These are phyloP conservation scores for Carex littledalei DNA, from an alignment of 176 grass and related monocot genomes.

Conservation along the genomic window DNA sequence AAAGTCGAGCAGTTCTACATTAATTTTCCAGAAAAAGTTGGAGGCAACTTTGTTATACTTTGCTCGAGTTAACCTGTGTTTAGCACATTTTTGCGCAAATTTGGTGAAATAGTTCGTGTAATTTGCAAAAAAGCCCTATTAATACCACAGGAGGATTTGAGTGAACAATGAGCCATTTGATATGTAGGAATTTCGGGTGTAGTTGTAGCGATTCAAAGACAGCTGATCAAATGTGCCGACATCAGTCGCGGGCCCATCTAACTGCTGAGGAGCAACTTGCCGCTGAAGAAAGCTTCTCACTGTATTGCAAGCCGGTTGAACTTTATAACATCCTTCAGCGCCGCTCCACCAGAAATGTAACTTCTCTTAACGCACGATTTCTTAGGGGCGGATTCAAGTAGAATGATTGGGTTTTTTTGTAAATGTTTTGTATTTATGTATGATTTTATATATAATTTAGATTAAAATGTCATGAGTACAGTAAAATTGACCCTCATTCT, in stretches of 20 bases:
- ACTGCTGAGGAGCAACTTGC: constrained; percentile 63
- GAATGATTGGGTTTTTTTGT: no score
- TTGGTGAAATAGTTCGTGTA: not conserved
- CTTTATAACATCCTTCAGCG: constrained; percentile 57
- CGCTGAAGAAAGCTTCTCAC: constrained; percentile 51
- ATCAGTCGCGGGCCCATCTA: constrained; percentile 43
- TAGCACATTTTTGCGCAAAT: not conserved
- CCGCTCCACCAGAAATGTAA: constrained; percentile 52
- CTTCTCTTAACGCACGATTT: not conserved
- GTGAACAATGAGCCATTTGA: not conserved
- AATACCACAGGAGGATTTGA: not conserved
- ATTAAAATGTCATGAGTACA: no score
- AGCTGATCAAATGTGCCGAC: constrained; percentile 48
- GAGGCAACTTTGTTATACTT: not conserved
- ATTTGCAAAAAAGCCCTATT: not conserved
- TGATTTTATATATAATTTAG: no score
- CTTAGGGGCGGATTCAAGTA: not conserved
- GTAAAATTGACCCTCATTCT: no score
- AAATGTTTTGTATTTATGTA: no score
- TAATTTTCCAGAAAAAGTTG: not conserved
- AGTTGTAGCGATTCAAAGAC: constrained; percentile 41
- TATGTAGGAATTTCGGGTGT: constrained; percentile 40
- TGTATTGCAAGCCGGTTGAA: constrained; percentile 58
- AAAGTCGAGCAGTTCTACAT: not conserved
- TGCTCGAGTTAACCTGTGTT: not conserved